Evolutionary conservation across 352 stramenopile species (phyloP), one percentile per base, ranked within the genome.

Genomic region (Pythium aristosporum): DNA sequence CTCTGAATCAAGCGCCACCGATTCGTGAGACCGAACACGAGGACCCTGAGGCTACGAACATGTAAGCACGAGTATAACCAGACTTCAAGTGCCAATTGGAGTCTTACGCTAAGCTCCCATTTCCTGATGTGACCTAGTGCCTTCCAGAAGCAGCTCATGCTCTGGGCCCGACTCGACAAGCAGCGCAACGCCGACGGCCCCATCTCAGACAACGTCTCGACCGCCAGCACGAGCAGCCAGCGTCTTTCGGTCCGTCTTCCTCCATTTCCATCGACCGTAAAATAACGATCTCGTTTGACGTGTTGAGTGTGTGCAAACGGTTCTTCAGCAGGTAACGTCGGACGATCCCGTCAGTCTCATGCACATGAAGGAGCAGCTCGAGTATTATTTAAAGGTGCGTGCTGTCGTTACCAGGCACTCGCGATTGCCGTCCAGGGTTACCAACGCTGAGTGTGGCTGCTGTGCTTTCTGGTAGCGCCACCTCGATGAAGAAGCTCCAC

Each of bases 341-440:
- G 85, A 94, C 67, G 80, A 88, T 42, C 68, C 75, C 16, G 70
- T 72, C 10, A 77, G 71, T 52, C 64, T 94, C 44, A 87, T 83
- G 51, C 61, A 73, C 15, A 85, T 85, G 63, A 94, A 94, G 72
- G 76, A 91, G 52, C 82, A 94, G 39, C 67, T 94, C n/a, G 79
- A 91, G 69, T 94, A 81, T 67, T 94, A 92, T 78, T 82, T 94
- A 72, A 91, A 94, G 77, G 85, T 94, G 61, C 20, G 69, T 63
- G 3, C 21, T 4, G 41, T 10, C 11, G 46, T 9, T 15, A 42
- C 15, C 11, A 5, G 25, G 25, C 25, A 30, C 3, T 30, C 25
- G 25, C 25, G 37, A 42, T 42, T 6, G 37, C 37, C 3, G 37
- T 42, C 5, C 25, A 2, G 25, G 25, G 25, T 30, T 30, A 5